Conservation (phyloP, 805 yeast species). For the Saccharomycopsis fibuligera region DNA sequence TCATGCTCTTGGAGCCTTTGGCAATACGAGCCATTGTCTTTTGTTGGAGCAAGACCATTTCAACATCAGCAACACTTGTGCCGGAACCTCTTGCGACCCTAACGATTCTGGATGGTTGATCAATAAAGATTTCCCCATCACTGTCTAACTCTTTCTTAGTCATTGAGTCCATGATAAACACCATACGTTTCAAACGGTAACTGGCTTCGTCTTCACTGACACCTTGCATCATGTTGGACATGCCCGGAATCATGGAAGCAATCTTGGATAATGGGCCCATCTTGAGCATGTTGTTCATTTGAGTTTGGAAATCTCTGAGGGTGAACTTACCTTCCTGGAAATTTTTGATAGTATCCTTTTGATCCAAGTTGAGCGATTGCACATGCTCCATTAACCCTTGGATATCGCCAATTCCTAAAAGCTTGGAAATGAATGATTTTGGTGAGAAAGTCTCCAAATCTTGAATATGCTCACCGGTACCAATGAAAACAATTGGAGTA, state of each 20-base stretch:
- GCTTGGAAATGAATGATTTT: constrained; percentile 79
- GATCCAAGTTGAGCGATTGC: constrained; percentile 78
- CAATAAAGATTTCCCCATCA: constrained; percentile 75
- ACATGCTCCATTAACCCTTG: constrained; percentile 94
- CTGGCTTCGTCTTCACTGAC: constrained; percentile 90
- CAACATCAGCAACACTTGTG: constrained; percentile 85
- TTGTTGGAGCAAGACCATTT: constrained; percentile 85
- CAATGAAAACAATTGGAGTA: constrained; percentile 92
- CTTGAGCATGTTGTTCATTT: constrained; percentile 89
- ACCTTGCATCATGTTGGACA: constrained; percentile 79
- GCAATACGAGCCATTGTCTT: constrained; percentile 81
- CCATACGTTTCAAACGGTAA: constrained; percentile 77
- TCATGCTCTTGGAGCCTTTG: constrained; percentile 43
- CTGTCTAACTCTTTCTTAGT: constrained; percentile 83
- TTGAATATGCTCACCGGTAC: constrained; percentile 96
- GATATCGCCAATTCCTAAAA: constrained; percentile 92
- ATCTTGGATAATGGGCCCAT: constrained; percentile 96
- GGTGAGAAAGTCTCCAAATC: constrained; percentile 92
- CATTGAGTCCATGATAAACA: constrained; percentile 93
- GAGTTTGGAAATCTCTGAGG: constrained; percentile 83
- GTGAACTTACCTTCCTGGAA: constrained; percentile 94
- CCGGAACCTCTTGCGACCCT: constrained; percentile 95
- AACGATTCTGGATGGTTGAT: constrained; percentile 78
- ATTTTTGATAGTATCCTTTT: constrained; percentile 85
- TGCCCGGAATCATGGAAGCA: constrained; percentile 92